phyloP scores from a whole-genome alignment of 805 yeast species.

The Isabelozyma rhagii region DNA sequence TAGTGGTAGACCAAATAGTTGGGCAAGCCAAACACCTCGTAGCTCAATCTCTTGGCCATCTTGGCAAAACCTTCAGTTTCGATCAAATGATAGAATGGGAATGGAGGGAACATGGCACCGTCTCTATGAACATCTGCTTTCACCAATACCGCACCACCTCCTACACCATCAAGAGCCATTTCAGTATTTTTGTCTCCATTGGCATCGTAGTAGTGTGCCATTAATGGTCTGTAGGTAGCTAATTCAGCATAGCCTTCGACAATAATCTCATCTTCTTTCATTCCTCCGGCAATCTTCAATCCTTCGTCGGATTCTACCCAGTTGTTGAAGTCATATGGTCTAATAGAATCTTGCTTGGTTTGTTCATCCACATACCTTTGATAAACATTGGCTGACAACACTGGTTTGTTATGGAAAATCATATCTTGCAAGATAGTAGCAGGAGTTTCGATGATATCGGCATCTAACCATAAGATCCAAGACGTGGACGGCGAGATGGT shows the following conservation, averaged over 20 bases:
- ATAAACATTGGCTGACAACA: constrained; percentile 88
- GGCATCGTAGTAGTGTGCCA: constrained; percentile 83
- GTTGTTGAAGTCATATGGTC: constrained; percentile 95
- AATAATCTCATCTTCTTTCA: constrained; percentile 86
- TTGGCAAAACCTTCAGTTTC: constrained; percentile 99
- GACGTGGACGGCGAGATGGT: constrained; percentile 85
- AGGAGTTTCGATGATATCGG: constrained; percentile 91
- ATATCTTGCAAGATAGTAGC: constrained; percentile 79
- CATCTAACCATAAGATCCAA: constrained; percentile 96
- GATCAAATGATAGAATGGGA: constrained; percentile 93
- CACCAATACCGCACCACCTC: constrained; percentile 94
- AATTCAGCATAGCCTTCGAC: constrained; percentile 93
- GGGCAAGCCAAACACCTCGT: constrained; percentile 89
- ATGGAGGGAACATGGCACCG: constrained; percentile 99
- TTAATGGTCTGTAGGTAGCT: constrained; percentile 90
- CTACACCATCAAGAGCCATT: constrained; percentile 93
- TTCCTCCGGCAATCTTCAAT: constrained; percentile 60
- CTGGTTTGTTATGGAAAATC: constrained; percentile 80
- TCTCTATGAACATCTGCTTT: constrained; percentile 98
- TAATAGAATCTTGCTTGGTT: constrained; percentile 50
- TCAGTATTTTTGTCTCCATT: constrained; percentile 61
- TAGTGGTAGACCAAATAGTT: constrained; percentile 90
- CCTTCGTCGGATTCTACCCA: constrained; percentile 91
- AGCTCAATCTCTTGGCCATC: constrained; percentile 94
- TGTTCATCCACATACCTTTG: constrained; percentile 72